A percentile compares a stretch with the other conserved stretches of the same genome.
These are phyloP conservation scores for Ophiostoma tasmaniense DNA, from an alignment of 2,329 filamentous ascomycete genomes.

Conservation along the genomic window DNA sequence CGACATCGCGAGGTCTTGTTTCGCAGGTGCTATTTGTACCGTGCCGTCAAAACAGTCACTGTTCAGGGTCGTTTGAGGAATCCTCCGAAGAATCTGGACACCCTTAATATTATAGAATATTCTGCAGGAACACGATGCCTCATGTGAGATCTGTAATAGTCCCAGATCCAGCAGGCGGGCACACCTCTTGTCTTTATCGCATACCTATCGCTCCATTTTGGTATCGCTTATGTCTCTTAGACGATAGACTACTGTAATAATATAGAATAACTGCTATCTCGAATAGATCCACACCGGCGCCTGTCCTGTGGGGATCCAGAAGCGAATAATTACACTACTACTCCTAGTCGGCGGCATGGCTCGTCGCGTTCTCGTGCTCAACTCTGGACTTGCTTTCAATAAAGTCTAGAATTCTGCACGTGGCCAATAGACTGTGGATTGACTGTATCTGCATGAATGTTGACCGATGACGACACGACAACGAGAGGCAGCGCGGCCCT, in stretches of 20 bases:
- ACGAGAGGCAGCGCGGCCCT: not conserved
- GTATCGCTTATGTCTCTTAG: not conserved
- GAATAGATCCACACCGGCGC: not conserved
- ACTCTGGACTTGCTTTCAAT: not conserved
- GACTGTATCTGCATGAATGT: not conserved
- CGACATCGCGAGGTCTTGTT: too few species aligned
- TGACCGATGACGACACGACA: not conserved
- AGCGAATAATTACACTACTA: not conserved
- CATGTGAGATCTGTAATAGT: not conserved
- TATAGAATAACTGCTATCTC: not conserved
- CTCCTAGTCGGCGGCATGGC: not conserved
- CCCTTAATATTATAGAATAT: not conserved
- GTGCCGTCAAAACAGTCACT: not conserved
- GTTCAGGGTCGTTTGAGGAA: not conserved
- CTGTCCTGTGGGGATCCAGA: not conserved
- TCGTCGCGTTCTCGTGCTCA: not conserved
- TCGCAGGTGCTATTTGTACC: too few species aligned
- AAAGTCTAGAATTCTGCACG: not conserved
- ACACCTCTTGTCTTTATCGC: not conserved
- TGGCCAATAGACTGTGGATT: not conserved
- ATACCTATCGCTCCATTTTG: not conserved
- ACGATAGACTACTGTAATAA: not conserved
- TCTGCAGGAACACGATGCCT: not conserved
- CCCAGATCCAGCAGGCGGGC: not conserved
- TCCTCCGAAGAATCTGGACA: not conserved